phyloP scores from a whole-genome alignment of 2,329 filamentous ascomycete genomes.

The Grosmannia serpens region DNA sequence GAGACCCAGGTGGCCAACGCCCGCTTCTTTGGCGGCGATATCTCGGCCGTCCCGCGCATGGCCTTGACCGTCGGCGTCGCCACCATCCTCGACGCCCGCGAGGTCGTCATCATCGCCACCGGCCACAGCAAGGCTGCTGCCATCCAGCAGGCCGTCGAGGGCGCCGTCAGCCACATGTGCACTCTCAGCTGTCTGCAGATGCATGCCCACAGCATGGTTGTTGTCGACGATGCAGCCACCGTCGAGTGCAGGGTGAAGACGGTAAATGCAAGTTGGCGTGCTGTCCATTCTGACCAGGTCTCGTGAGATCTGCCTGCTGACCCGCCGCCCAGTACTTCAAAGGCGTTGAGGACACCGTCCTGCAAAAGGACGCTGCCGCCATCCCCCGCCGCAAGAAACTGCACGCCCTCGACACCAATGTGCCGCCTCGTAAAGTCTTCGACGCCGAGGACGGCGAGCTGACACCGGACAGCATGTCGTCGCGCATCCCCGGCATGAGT shows the following conservation, averaged over 20 bases:
- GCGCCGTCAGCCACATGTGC: conserved; percentile 69
- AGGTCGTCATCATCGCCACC: conserved; percentile 63
- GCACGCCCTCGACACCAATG: background rate
- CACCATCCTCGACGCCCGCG: conserved; percentile 52
- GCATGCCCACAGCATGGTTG: conserved; percentile 60
- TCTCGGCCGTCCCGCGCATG: conserved; percentile 55
- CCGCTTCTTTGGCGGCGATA: conserved; percentile 56
- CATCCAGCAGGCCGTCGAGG: conserved; percentile 60
- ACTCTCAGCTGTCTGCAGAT: conserved; percentile 61
- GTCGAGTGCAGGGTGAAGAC: conserved; percentile 53
- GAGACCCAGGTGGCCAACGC: conserved; percentile 70
- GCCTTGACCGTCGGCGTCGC: conserved; percentile 51
- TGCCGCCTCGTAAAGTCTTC: background rate
- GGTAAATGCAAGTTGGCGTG: conserved; percentile 28
- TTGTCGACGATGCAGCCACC: conserved; percentile 61
- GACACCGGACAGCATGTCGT: conserved; percentile 8
- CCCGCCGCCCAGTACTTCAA: conserved; percentile 40
- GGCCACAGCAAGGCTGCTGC: conserved; percentile 61
- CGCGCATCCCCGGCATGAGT: conserved; percentile 2
- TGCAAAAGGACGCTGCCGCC: background rate
- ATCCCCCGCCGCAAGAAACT: background rate
- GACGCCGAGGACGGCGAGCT: conserved; percentile 2
- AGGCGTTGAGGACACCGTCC: conserved; percentile 33
- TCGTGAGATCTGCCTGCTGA: background rate
- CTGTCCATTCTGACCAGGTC: too few species aligned